Conservation (phyloP, 2,329 filamentous ascomycete genomes). For the Claviceps arundinis region DNA sequence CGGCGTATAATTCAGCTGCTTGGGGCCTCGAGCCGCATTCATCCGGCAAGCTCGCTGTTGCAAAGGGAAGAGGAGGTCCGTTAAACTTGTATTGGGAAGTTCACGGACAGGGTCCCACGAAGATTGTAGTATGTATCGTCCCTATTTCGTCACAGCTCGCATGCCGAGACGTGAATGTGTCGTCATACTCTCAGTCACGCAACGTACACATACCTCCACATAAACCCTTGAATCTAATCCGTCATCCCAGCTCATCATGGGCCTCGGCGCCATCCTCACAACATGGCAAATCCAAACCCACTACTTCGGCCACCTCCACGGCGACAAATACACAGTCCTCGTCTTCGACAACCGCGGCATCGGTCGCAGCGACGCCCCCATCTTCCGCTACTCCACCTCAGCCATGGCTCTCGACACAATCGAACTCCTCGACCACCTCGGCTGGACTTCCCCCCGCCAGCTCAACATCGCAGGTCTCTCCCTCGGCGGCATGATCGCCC, state of each 20-base stretch:
- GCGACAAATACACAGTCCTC: slow-evolving; percentile 56
- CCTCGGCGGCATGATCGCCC: slow-evolving; percentile 86
- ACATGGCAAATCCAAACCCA: slow-evolving; percentile 76
- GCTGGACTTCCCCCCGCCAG: slow-evolving; percentile 43
- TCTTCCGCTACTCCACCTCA: slow-evolving; percentile 64
- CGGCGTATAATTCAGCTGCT: slow-evolving; percentile 51
- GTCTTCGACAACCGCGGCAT: slow-evolving; percentile 78
- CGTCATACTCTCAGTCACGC: too few species aligned
- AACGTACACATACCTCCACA: not conserved
- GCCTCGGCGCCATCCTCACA: slow-evolving; percentile 53
- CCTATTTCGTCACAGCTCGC: too few species aligned
- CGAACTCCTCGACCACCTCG: slow-evolving; percentile 55
- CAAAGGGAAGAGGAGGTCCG: slow-evolving; percentile 58
- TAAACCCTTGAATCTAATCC: not conserved
- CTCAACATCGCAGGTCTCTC: slow-evolving; percentile 64
- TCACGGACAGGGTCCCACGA: slow-evolving; percentile 59
- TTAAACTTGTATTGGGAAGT: slow-evolving; percentile 67
- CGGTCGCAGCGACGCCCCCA: slow-evolving; percentile 64
- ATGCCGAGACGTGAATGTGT: not conserved
- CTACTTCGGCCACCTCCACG: slow-evolving; percentile 63
- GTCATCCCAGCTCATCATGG: slow-evolving; percentile 59
- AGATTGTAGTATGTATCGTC: slow-evolving; percentile 53
- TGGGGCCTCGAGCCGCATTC: slow-evolving; percentile 57
- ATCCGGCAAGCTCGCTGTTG: slow-evolving; percentile 49
- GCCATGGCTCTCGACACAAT: slow-evolving; percentile 72